Percentiles rank a stretch among this genome's conserved stretches.
Evolutionary conservation across 2,329 filamentous ascomycete species (phyloP).

Genomic region (Pseudogymnoascus sp.): DNA sequence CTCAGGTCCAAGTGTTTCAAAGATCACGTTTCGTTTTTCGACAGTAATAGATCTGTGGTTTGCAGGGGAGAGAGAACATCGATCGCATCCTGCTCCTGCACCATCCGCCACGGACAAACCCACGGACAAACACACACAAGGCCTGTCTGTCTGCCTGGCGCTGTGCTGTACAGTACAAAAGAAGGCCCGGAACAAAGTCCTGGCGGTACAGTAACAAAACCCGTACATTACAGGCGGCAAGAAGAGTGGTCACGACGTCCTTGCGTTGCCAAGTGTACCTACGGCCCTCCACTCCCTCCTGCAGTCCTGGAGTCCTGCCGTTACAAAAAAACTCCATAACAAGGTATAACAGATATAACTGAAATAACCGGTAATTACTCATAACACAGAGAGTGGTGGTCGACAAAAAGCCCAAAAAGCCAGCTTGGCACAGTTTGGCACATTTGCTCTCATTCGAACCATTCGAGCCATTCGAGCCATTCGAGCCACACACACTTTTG

Average conservation of each 20-base stretch:
- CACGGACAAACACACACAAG: background rate
- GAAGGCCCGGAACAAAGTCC: background rate
- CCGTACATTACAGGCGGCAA: background rate
- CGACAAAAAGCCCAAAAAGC: background rate
- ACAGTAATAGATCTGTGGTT: background rate
- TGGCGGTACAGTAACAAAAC: background rate
- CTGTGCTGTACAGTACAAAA: background rate
- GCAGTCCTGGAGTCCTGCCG: background rate
- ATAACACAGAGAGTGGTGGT: background rate
- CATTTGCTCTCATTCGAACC: constrained; percentile 6
- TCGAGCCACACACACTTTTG: constrained; percentile 1
- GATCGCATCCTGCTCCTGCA: background rate
- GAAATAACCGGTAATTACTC: background rate
- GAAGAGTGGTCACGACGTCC: background rate
- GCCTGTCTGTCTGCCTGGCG: background rate
- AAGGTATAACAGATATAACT: background rate
- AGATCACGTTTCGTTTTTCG: background rate
- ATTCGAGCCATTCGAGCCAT: background rate
- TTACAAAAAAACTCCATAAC: background rate
- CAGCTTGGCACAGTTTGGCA: background rate
- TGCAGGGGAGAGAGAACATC: background rate
- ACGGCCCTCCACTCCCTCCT: background rate
- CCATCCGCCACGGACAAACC: background rate
- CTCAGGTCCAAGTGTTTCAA: constrained; percentile 6
- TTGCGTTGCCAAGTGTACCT: constrained; percentile 1